Evolutionary conservation across 495 filamentous ascomycete species (phyloP).

Genomic region (Penicillium macrosclerotiorum): DNA sequence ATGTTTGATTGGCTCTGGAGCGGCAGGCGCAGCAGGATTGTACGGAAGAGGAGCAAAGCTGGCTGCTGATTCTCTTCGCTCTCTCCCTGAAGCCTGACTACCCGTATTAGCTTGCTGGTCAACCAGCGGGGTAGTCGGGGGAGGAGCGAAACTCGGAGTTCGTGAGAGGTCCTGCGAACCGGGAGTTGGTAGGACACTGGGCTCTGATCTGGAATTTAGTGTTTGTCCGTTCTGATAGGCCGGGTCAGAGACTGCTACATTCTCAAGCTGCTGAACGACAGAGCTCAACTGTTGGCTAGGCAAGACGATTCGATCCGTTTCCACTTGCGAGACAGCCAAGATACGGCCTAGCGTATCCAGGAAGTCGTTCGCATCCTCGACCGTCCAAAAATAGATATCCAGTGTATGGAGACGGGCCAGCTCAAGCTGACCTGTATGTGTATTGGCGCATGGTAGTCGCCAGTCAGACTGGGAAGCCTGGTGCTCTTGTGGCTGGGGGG

Average conservation of each 20-base stretch:
- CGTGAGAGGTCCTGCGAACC: slow-evolving; percentile 24
- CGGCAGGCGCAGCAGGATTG: slow-evolving; percentile 84
- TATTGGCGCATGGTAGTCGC: slow-evolving; percentile 73
- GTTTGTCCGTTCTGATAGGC: slow-evolving; percentile 57
- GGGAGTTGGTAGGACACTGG: slow-evolving; percentile 30
- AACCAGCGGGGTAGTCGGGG: slow-evolving; percentile 43
- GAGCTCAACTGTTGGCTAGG: slow-evolving; percentile 60
- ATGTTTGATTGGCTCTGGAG: slow-evolving; percentile 76
- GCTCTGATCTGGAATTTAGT: slow-evolving; percentile 42
- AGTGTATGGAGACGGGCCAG: slow-evolving; percentile 76
- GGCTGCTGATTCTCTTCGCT: slow-evolving; percentile 42
- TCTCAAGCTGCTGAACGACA: slow-evolving; percentile 82
- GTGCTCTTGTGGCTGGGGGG: slow-evolving; percentile 7
- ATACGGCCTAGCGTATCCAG: slow-evolving; percentile 62
- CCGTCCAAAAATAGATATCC: slow-evolving; percentile 88
- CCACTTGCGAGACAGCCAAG: slow-evolving; percentile 56
- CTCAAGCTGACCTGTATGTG: slow-evolving; percentile 65
- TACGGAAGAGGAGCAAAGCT: slow-evolving; percentile 75
- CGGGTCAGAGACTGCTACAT: slow-evolving; percentile 67
- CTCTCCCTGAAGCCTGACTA: slow-evolving; percentile 32
- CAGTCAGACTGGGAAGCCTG: slow-evolving; percentile 58
- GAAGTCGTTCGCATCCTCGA: slow-evolving; percentile 71
- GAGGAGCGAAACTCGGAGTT: slow-evolving; percentile 32
- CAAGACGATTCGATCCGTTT: slow-evolving; percentile 44
- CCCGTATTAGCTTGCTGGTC: slow-evolving; percentile 14